Base-by-base conservation (phyloP, 2,329 filamentous ascomycete species). In the Xylaria sp. region DNA sequence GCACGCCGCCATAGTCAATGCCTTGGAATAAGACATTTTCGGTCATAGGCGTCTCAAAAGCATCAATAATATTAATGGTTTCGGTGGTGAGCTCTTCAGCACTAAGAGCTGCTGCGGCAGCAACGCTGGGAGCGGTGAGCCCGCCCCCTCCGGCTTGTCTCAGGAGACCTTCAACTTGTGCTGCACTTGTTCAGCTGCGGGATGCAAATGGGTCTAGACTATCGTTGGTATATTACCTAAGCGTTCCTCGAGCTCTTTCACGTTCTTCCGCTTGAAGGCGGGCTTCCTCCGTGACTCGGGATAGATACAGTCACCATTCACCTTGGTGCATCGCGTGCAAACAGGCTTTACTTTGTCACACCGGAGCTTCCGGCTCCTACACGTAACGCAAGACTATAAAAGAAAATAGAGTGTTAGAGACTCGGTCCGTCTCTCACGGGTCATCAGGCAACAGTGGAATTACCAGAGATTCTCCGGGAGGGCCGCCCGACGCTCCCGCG, bases 201-300 rank as follows among this genome's bases (percentile, higher is more conserved):
- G 18, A 28, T 54, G 69, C 75, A 13, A 18, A 41, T 23, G 28
- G 28, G 33, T 33, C 39, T 31, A 9, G 10, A 41, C 23, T 48
- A 25, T 49, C 20, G n/a, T 41, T 6, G 54, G 25, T n/a, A 36
- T 39, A 51, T 63, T 88, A 96, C 93, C 92, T 78, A 98, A 83
- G 77, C 95, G 88, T 72, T 93, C 93, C 80, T 98, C 95, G 66
- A 98, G 84, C 78, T 96, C 91, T 82, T 92, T 96, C 70, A 97
- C 94, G 80, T 97, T 97, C 73, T 92, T 90, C 76, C 94, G 86
- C 83, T 97, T 97, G 23, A 93, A 91, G 4, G 93, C 92, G 64
- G 93, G 93, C 83, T 97, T 97, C 82, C 93, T 91, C 77, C 94
- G 87, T 65, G 94, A 92, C 81, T 97, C 93, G 70, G 97, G 94